Percentiles rank a stretch among this genome's conserved stretches.
These are phyloP conservation scores for Pulveroboletus frians DNA, from an alignment of 768 basidiomycete genomes.

Conservation along the genomic window DNA sequence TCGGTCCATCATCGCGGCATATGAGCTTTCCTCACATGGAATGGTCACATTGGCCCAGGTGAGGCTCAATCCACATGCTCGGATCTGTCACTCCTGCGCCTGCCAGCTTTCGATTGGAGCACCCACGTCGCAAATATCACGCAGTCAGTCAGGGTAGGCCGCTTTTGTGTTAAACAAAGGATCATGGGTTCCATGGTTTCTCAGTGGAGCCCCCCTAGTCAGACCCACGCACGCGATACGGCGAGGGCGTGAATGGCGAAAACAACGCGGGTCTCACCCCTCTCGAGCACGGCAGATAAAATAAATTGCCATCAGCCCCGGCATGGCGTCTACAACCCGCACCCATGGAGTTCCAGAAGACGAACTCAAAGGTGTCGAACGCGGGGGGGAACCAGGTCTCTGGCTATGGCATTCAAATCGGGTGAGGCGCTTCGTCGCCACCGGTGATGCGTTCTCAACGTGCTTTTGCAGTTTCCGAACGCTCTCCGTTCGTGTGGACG, in stretches of 20 bases:
- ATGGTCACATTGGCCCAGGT: no score
- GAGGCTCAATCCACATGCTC: no score
- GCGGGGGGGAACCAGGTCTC: conserved; percentile 12
- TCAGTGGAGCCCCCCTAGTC: no score
- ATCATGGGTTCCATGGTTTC: no score
- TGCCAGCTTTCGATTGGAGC: not conserved
- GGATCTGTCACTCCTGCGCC: no score
- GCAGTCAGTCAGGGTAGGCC: no score
- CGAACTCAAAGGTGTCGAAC: conserved; percentile 13
- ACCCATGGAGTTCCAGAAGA: conserved; percentile 15
- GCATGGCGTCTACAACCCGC: not conserved
- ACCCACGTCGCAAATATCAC: no score
- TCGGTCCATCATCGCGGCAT: no score
- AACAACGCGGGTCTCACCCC: conserved; percentile 6
- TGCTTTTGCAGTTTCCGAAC: conserved; percentile 35
- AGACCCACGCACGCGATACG: no score
- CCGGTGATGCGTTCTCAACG: not conserved
- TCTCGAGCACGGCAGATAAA: conserved; percentile 2
- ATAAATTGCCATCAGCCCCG: not conserved
- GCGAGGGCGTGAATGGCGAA: conserved; percentile 16
- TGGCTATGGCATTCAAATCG: conserved; percentile 28
- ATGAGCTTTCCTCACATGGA: no score
- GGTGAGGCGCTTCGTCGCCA: conserved; percentile 3
- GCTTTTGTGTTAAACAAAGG: not conserved
- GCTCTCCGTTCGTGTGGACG: conserved; percentile 41